A percentile compares a stretch with the other conserved stretches of the same genome.
phyloP scores from a whole-genome alignment of 768 basidiomycete species.

The Tephrocybe rancida region DNA sequence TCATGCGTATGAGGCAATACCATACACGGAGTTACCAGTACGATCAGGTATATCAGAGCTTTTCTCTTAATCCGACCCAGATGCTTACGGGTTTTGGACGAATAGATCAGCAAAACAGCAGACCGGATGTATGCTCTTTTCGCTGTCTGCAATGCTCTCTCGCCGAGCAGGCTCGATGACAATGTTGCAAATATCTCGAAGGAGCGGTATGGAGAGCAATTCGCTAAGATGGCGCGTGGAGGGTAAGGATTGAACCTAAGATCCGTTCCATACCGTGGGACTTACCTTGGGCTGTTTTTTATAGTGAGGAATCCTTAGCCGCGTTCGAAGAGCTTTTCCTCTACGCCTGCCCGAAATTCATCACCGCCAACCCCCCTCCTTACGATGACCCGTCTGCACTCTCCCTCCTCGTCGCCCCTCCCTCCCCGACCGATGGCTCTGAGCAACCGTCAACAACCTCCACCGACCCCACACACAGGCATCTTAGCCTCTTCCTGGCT shows the following conservation, averaged over 20 bases:
- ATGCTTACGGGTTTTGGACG: slow-evolving; percentile 25
- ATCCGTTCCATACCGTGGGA: not conserved
- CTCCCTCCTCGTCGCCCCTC: slow-evolving; percentile 45
- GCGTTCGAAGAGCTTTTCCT: slow-evolving; percentile 93
- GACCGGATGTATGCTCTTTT: slow-evolving; percentile 98
- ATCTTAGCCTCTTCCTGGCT: slow-evolving; percentile 81
- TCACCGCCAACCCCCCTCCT: slow-evolving; percentile 91
- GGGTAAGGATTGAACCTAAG: slow-evolving; percentile 36
- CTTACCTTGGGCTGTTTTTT: not conserved
- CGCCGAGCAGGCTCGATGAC: slow-evolving; percentile 91
- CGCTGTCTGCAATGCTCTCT: slow-evolving; percentile 90
- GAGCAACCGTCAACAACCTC: slow-evolving; percentile 27
- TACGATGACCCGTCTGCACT: slow-evolving; percentile 80
- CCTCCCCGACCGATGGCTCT: slow-evolving; percentile 32
- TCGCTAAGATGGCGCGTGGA: slow-evolving; percentile 83
- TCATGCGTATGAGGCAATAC: slow-evolving; percentile 94
- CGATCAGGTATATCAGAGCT: slow-evolving; percentile 72
- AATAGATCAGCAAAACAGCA: slow-evolving; percentile 90
- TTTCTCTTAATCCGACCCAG: not conserved
- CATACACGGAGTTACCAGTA: slow-evolving; percentile 97
- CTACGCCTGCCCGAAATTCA: slow-evolving; percentile 96
- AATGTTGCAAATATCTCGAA: slow-evolving; percentile 92
- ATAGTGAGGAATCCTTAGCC: slow-evolving; percentile 71
- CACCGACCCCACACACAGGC: slow-evolving; percentile 80
- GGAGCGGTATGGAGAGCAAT: slow-evolving; percentile 93